Evolutionary conservation across 2,329 filamentous ascomycete genomes (phyloP).

Genomic region (Pseudogymnoascus sp.): DNA sequence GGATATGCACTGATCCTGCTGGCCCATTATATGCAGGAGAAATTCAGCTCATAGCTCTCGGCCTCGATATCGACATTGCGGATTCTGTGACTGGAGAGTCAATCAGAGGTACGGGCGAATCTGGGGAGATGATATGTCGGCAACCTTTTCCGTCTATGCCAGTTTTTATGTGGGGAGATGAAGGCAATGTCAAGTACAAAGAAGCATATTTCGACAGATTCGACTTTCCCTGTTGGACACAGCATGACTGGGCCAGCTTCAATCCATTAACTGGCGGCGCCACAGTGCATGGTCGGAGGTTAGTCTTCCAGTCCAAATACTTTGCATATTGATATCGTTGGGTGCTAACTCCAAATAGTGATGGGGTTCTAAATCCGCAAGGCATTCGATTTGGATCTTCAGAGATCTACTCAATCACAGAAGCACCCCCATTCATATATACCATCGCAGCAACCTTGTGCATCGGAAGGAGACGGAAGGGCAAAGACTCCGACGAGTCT

Average conservation of each 20-base stretch:
- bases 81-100: constrained; percentile 33
- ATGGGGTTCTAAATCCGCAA: constrained; percentile 12
- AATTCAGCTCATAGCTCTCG: constrained; percentile 40
- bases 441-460: constrained; percentile 23
- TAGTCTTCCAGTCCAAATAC: background rate
- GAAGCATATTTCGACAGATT: constrained; percentile 42
- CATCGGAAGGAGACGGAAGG: constrained; percentile 20
- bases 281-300: constrained; percentile 36
- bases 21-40: constrained; percentile 40
- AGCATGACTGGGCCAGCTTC: constrained; percentile 41
- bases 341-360: constrained; percentile 16
- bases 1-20: constrained; percentile 38
- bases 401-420: constrained; percentile 33
- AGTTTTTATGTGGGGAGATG: constrained; percentile 40
- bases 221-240: constrained; percentile 37
- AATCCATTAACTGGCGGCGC: constrained; percentile 38
- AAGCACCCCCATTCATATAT: constrained; percentile 34
- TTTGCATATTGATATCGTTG: background rate
- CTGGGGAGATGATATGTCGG: constrained; percentile 41
- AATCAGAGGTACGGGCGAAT: constrained; percentile 31
- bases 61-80: constrained; percentile 42
- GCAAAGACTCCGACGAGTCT: constrained; percentile 21
- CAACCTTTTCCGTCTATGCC: constrained; percentile 43
- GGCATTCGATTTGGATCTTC: constrained; percentile 13
- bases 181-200: constrained; percentile 36